Evolutionary conservation across 2,329 filamentous ascomycete genomes (phyloP).

Genomic region (Teratosphaeria pseudoeucalypti): DNA sequence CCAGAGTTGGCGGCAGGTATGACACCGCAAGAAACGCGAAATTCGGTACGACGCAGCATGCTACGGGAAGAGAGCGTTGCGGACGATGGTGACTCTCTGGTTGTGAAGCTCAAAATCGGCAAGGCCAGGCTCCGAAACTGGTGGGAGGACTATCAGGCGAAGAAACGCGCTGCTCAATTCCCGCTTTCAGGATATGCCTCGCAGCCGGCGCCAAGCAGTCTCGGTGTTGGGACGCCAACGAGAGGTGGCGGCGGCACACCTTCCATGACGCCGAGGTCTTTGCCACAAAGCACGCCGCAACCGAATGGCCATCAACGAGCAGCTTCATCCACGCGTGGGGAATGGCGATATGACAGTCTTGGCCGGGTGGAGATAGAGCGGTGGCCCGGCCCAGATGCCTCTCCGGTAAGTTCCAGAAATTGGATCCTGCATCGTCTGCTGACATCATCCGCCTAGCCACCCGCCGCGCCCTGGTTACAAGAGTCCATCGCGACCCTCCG

Average conservation of each 20-base stretch:
- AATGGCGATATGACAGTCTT: conserved; percentile 21
- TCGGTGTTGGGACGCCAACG: conserved; percentile 10
- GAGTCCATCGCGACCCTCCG: conserved; percentile 62
- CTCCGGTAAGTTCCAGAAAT: conserved; percentile 46
- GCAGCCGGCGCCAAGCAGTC: conserved; percentile 12
- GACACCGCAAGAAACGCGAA: conserved; percentile 63
- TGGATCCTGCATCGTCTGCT: neutral
- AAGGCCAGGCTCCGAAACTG: conserved; percentile 62
- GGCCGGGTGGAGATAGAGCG: conserved; percentile 58
- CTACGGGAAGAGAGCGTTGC: conserved; percentile 70
- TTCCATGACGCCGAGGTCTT: conserved; percentile 15
- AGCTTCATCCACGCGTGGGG: conserved; percentile 7
- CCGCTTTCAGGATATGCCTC: conserved; percentile 26
- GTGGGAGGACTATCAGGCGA: conserved; percentile 31
- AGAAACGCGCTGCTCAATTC: conserved; percentile 23
- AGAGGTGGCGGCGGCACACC: conserved; percentile 15
- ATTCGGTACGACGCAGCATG: conserved; percentile 48
- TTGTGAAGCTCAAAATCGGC: conserved; percentile 66
- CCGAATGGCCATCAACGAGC: conserved; percentile 19
- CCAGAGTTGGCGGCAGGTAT: conserved; percentile 73
- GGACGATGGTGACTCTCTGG: conserved; percentile 54
- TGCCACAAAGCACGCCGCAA: conserved; percentile 19
- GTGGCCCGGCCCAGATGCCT: conserved; percentile 48
- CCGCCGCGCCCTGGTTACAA: conserved; percentile 76
- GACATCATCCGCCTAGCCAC: conserved; percentile 47